Percentiles rank a stretch among this genome's conserved stretches.
Evolutionary conservation across 108 stramenopile species (phyloP).

Genomic region (Cyclotella distinguenda): DNA sequence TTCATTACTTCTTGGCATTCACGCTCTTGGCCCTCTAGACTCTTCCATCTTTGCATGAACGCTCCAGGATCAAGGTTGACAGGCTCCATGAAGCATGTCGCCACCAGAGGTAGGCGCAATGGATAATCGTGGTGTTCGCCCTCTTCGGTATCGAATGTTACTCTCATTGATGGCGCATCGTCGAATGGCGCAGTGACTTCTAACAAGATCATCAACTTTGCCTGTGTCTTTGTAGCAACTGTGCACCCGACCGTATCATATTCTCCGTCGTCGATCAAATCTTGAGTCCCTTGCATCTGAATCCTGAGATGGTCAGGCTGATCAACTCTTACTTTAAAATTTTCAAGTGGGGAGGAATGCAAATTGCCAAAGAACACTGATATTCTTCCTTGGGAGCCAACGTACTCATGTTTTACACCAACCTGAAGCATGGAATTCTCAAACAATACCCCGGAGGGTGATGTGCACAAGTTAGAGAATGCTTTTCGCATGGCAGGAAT

Average conservation of each 20-base stretch:
- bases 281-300: conserved; percentile 86
- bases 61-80: conserved; percentile 60
- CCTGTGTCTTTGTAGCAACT: conserved; percentile 82
- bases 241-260: conserved; percentile 68
- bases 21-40: conserved; percentile 84
- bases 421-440: conserved; percentile 86
- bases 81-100: conserved; percentile 91
- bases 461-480: conserved; percentile 86
- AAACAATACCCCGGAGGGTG: conserved; percentile 85
- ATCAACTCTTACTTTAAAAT: conserved; percentile 78
- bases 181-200: conserved; percentile 90
- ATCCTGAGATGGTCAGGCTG: conserved; percentile 79
- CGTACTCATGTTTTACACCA: conserved; percentile 89
- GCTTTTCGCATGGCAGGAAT: conserved; percentile 91
- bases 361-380: conserved; percentile 90
- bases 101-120: conserved; percentile 88
- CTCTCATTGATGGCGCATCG: conserved; percentile 88
- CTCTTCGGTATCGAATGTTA: conserved; percentile 80
- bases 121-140: conserved; percentile 84
- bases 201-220: conserved; percentile 76
- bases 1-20: conserved; percentile 93
- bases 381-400: conserved; percentile 86
- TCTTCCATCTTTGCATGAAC: conserved; percentile 92
- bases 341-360: conserved; percentile 58
- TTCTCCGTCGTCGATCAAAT: conserved; percentile 75